Base-by-base conservation (phyloP, 306 rosid genomes). In the Castanospermum australe region DNA sequence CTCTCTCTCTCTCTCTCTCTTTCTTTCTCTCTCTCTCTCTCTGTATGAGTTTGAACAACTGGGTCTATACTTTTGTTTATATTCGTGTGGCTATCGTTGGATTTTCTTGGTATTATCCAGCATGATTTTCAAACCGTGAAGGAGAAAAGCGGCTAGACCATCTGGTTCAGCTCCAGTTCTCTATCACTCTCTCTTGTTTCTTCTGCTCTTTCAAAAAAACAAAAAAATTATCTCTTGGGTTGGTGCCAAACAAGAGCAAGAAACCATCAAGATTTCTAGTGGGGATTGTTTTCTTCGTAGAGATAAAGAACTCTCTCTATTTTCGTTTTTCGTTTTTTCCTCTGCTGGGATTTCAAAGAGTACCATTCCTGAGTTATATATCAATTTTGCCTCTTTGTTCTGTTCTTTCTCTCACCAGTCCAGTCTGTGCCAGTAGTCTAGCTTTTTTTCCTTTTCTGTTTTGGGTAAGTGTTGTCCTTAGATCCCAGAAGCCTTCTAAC, bases 201-300 rank as follows among this genome's bases (percentile, higher is more conserved):
- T 87, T 86, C 81, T 80, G 77, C 73, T 75, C 59, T 76, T 38
- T 56, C 75, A 67, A 71, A 78, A 79, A 87, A 81, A 69, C 50
- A 35, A 81, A 56, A 56, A 83, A 81, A 30, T 86, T 89, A 94
- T 89, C 94, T 86, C 82, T 83, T 89, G 87, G 88, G 88, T 87
- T 74, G 84, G 72, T 77, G 91, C 94, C 97, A 92, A 92, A 91
- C 85, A 51, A 80, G 82, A 63, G 28, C 17, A 17, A 64, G 32
- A 84, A 86, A 80, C 86, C 76, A 68, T 78, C 83, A 67, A 86
- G 76, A 72, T 72, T 82, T 71, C 39, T 73, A 41, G 85, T 55
- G 81, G 50, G 55, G 24, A 52, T 76, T 80, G 44, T 71, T 55
- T 74, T 62, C 61, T 79, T 45, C 60, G 45, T 51, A 73, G 82